Evolutionary conservation across 768 basidiomycete genomes (phyloP).

Genomic region (Suillus sp.): DNA sequence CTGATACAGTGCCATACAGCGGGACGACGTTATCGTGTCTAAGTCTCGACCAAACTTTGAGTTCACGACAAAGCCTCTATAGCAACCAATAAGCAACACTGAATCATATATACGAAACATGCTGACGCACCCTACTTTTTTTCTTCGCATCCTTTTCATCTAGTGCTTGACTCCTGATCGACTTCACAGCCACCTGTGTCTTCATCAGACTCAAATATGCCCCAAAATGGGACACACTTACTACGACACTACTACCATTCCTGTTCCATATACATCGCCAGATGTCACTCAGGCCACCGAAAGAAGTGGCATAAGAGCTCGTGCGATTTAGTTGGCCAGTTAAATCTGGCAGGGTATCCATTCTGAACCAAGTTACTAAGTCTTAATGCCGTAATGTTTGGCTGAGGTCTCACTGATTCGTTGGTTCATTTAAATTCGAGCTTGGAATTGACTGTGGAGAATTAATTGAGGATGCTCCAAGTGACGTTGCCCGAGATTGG

Average conservation of each 20-base stretch:
- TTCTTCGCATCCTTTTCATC: constrained; percentile 14
- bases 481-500: not conserved
- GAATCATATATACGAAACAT: not conserved
- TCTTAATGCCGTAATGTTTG: not conserved
- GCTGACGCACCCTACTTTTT: constrained; percentile 15
- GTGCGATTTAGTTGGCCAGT: constrained; percentile 20
- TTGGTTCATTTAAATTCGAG: not conserved
- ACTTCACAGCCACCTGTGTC: constrained; percentile 16
- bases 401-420: not conserved
- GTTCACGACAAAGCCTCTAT: constrained; percentile 27
- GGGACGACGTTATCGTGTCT: constrained; percentile 27
- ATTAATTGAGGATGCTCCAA: not conserved
- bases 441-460: not conserved
- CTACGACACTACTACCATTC: not conserved
- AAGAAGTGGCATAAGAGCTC: constrained; percentile 25
- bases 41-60: constrained; percentile 29
- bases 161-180: constrained; percentile 6
- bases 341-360: constrained; percentile 13
- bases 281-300: constrained; percentile 34
- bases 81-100: not conserved
- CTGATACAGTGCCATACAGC: constrained; percentile 23
- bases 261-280: constrained; percentile 25
- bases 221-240: not conserved
- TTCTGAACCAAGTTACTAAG: not conserved
- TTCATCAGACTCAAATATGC: not conserved